phyloP scores from a whole-genome alignment of 139 green algal genomes.

The Chloropicon primus region DNA sequence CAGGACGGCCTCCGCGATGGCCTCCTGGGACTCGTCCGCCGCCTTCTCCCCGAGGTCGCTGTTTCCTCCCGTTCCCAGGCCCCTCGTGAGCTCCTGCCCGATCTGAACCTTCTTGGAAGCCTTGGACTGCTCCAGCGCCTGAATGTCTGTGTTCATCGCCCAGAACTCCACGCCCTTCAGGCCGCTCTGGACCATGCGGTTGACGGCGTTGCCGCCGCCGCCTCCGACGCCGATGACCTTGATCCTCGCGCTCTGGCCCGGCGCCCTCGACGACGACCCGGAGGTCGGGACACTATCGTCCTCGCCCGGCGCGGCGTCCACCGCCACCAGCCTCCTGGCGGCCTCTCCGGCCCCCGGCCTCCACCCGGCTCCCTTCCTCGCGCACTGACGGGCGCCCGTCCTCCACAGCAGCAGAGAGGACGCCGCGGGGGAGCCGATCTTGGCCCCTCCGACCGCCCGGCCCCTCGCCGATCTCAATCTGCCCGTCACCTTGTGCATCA shows the following conservation, averaged over 20 bases:
- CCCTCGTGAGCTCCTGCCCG: conserved; percentile 71
- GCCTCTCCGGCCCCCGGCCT: no score
- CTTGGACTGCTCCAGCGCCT: conserved; percentile 60
- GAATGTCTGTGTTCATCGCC: conserved; percentile 85
- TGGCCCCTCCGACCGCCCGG: no score
- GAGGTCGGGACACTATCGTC: no score
- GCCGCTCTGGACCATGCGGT: conserved; percentile 86
- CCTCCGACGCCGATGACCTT: conserved; percentile 90
- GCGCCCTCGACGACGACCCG: no score
- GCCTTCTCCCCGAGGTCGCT: conserved; percentile 74
- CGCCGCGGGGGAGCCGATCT: no score
- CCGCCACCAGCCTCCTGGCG: no score
- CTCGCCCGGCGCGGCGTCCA: no score
- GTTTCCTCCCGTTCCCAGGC: conserved; percentile 84
- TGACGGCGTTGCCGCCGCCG: conserved; percentile 89
- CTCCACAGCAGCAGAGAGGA: no score
- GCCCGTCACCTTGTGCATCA: no score
- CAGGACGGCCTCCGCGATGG: conserved; percentile 35
- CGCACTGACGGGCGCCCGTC: no score
- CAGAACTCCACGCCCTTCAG: conserved; percentile 86
- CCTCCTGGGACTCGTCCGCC: conserved; percentile 72
- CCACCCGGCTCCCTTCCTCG: no score
- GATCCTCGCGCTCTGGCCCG: conserved; percentile 51
- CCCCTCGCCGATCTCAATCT: no score
- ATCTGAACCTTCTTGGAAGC: conserved; percentile 83